Evolutionary conservation across 73 alveolate genomes (phyloP).

Genomic region (Paramecium tetraurelia): DNA sequence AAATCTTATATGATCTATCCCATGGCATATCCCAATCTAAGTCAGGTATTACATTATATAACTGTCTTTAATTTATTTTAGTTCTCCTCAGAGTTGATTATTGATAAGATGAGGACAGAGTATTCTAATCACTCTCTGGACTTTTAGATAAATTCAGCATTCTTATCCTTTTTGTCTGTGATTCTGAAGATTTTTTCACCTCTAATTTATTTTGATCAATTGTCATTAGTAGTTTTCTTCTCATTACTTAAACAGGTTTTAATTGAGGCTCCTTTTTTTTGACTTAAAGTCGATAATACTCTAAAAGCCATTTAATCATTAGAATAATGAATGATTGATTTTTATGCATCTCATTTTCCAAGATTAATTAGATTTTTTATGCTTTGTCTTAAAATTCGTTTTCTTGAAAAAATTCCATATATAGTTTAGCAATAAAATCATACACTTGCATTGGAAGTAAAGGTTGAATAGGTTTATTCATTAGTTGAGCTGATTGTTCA

Average conservation of each 20-base stretch:
- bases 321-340: not conserved
- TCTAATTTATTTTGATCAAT: not conserved
- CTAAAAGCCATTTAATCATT: not conserved
- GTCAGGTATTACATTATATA: not conserved
- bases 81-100: not conserved
- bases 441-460: not conserved
- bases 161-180: not conserved
- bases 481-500: not conserved
- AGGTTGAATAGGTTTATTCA: not conserved
- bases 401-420: not conserved
- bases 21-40: not conserved
- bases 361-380: not conserved
- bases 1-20: not conserved
- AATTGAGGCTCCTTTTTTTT: not conserved
- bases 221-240: not conserved
- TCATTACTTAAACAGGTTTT: not conserved
- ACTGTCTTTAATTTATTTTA: not conserved
- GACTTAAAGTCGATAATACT: not conserved
- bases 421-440: not conserved
- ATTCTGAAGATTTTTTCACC: not conserved
- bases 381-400: not conserved
- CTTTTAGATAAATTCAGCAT: not conserved
- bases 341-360: slow-evolving; percentile 1
- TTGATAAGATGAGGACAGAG: not conserved
- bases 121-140: not conserved